Percentiles rank a stretch among this genome's conserved stretches.
phyloP scores from a whole-genome alignment of 352 stramenopile genomes.

The Phytophthora brassicae region DNA sequence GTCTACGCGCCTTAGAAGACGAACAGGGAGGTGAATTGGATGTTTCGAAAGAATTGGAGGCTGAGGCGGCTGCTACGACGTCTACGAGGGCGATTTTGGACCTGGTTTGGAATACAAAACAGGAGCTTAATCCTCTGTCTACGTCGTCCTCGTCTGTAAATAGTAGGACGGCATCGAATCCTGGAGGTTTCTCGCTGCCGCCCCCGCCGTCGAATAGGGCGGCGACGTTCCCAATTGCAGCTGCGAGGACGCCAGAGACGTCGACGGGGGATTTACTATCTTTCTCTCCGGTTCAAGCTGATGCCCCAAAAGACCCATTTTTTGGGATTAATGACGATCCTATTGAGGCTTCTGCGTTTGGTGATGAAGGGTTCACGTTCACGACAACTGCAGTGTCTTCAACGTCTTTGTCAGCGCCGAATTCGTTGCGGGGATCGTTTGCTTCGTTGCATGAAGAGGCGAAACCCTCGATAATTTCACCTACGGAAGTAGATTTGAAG shows the following conservation, averaged over 20 bases:
- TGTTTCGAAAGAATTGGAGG: not conserved
- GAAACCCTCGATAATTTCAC: constrained; percentile 7
- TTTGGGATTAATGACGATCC: constrained; percentile 30
- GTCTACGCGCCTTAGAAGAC: not conserved
- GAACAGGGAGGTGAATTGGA: not conserved
- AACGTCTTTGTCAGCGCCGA: constrained; percentile 27
- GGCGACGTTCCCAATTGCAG: constrained; percentile 16
- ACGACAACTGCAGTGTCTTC: constrained; percentile 11
- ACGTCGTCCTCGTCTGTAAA: not conserved
- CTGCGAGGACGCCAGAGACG: constrained; percentile 11
- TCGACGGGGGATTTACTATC: constrained; percentile 49
- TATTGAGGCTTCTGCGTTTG: constrained; percentile 18
- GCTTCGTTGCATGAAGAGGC: constrained; percentile 28
- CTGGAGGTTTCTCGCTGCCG: constrained; percentile 20
- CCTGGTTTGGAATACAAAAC: constrained; percentile 28
- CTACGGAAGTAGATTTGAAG: constrained; percentile 1
- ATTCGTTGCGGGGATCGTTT: constrained; percentile 39
- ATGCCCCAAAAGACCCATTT: constrained; percentile 31
- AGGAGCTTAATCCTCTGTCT: constrained; percentile 8
- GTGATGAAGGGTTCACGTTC: constrained; percentile 38
- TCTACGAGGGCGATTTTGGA: constrained; percentile 29
- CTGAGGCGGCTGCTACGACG: constrained; percentile 2
- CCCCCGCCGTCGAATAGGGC: constrained; percentile 21
- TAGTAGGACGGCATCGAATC: constrained; percentile 14
- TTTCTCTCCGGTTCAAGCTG: constrained; percentile 54